These are phyloP conservation scores for Globisporangium camurandrum DNA, from an alignment of 352 stramenopile species.

Conservation along the genomic window DNA sequence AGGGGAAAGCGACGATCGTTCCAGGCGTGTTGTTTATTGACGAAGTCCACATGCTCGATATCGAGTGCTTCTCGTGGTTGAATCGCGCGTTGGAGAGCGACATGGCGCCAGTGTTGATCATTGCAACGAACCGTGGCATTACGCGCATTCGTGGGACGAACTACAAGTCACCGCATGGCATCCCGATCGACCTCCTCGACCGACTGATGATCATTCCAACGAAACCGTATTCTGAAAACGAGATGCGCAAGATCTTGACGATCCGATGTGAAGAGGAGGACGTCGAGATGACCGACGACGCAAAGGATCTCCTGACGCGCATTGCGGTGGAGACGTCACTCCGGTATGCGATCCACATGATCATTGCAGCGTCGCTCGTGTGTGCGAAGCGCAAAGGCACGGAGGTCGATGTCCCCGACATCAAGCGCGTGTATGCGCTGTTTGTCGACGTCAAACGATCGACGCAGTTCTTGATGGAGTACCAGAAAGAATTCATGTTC, in stretches of 20 bases:
- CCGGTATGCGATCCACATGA: slow-evolving; percentile 99
- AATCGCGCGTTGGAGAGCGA: slow-evolving; percentile 97
- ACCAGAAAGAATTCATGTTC: slow-evolving; percentile 99
- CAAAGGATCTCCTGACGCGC: slow-evolving; percentile 95
- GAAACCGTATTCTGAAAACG: slow-evolving; percentile 91
- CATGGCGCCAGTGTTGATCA: slow-evolving; percentile 97
- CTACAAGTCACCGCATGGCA: slow-evolving; percentile 98
- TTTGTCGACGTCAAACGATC: slow-evolving; percentile 98
- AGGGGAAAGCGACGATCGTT: slow-evolving; percentile 97
- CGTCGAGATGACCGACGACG: slow-evolving; percentile 97
- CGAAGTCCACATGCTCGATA: slow-evolving; percentile 99
- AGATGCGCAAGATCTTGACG: slow-evolving; percentile 95
- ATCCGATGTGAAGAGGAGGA: slow-evolving; percentile 98
- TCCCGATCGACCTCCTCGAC: slow-evolving; percentile 98
- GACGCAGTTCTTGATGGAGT: slow-evolving; percentile 99
- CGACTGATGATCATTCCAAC: slow-evolving; percentile 99
- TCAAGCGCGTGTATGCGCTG: slow-evolving; percentile 94
- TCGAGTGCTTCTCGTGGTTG: slow-evolving; percentile 99
- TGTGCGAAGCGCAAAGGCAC: slow-evolving; percentile 91
- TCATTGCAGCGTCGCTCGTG: slow-evolving; percentile 95
- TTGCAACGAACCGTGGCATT: slow-evolving; percentile 98
- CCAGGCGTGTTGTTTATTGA: slow-evolving; percentile 99
- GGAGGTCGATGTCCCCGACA: slow-evolving; percentile 85
- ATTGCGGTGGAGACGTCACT: slow-evolving; percentile 97
- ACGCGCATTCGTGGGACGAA: slow-evolving; percentile 98